Base-by-base conservation (phyloP, 768 basidiomycete genomes). In the Rhizopogon vesiculosus region DNA sequence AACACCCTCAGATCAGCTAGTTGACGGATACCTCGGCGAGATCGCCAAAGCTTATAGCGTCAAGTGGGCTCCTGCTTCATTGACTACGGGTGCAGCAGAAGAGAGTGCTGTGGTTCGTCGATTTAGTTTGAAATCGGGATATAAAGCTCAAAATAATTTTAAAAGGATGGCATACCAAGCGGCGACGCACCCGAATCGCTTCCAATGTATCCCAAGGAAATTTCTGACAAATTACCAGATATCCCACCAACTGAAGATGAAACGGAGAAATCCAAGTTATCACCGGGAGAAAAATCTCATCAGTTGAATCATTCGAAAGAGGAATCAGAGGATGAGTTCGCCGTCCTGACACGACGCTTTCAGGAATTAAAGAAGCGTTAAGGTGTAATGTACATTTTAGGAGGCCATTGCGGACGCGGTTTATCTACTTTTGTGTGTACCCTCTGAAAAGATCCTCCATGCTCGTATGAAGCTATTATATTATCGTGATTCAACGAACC, bases 21-120 rank as follows among this genome's bases (percentile, higher is more conserved):
- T 98, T 8, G 87, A 97, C 62, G 91, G 82, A 16, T 98, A 98
- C 71, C 76, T 98, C 15, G 72, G 73, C 48, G 94, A 97, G 71
- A 98, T 98, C 61, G 88, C 93, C 1, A 90, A 84, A 67, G 93
- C 86, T 9, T 98, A 97, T 64, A 81, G 83, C 12, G 80, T 94
- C 13, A 71, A 77, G 42, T 95, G 89, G 88, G 64, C 75, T 3
- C 69, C 84, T 29, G 70, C 77, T 33, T 54, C 61, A 18, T 58
- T 61, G 45, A 54, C 52, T 66, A 62, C 28, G 62, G 69, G 53
- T 62, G 63, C 48, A 72, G 66, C 56, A 13, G 70, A 74, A 46
- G 74, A 64, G 52, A 70, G 66, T 46, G 62, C 66, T 55, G 72
- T 72, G 73, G 83, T 83, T 52, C 48, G 75, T 62, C 29, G 40